Conservation (phyloP, 2,329 filamentous ascomycete genomes). For the Sordariomycetes sp. region DNA sequence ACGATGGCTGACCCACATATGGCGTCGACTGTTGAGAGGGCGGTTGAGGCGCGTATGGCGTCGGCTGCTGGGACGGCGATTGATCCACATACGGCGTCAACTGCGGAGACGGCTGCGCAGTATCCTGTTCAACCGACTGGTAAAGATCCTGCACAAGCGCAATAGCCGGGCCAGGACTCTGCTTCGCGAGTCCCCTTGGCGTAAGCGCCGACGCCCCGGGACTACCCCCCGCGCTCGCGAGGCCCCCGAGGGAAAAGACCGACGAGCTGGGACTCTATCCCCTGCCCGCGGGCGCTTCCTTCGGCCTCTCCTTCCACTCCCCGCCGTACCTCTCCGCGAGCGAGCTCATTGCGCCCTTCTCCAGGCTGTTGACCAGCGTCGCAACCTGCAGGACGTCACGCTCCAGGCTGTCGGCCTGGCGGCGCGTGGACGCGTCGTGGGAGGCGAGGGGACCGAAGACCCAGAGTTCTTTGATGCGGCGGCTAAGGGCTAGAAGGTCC, state of each 20-base stretch:
- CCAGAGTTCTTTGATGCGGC: constrained; percentile 31
- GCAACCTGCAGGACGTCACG: constrained; percentile 20
- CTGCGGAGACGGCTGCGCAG: background rate
- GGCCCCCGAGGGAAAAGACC: background rate
- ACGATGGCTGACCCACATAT: background rate
- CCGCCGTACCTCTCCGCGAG: constrained; percentile 22
- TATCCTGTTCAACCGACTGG: background rate
- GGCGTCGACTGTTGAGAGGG: background rate
- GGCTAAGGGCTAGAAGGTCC: constrained; percentile 27
- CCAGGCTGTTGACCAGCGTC: constrained; percentile 19
- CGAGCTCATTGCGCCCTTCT: constrained; percentile 17
- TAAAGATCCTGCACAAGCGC: background rate
- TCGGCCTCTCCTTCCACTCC: constrained; percentile 18
- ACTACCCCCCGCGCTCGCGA: background rate
- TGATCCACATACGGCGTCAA: background rate
- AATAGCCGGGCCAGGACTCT: background rate
- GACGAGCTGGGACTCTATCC: background rate
- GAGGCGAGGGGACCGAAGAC: constrained; percentile 26
- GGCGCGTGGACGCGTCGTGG: constrained; percentile 19
- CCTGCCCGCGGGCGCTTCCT: constrained; percentile 3
- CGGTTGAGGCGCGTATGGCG: background rate
- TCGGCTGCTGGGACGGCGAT: background rate
- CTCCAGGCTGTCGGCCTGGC: constrained; percentile 21
- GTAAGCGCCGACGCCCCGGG: too few species aligned
- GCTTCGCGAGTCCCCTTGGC: too few species aligned